These are phyloP conservation scores for Exophiala viscosa DNA, from an alignment of 2,329 filamentous ascomycete genomes.

Conservation along the genomic window DNA sequence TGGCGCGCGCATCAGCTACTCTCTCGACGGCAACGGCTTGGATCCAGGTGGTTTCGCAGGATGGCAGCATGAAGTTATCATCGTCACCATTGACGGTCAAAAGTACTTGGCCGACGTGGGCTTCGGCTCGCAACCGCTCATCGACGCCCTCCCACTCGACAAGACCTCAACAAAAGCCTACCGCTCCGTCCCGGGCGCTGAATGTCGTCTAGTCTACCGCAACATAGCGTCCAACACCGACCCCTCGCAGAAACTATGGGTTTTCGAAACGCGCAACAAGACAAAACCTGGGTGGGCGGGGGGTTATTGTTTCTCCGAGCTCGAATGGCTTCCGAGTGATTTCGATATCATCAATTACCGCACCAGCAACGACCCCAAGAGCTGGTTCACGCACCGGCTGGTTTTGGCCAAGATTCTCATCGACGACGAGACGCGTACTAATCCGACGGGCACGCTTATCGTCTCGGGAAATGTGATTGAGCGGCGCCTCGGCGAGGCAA, in stretches of 20 bases:
- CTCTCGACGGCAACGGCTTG: constrained; percentile 36
- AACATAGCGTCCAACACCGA: constrained; percentile 33
- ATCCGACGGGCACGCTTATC: constrained; percentile 50
- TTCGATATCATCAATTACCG: constrained; percentile 59
- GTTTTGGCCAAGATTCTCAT: constrained; percentile 55
- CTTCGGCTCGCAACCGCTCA: constrained; percentile 30
- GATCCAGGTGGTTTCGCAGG: constrained; percentile 40
- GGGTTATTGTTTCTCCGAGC: constrained; percentile 63
- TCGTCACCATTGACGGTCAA: constrained; percentile 52
- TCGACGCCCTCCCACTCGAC: constrained; percentile 28
- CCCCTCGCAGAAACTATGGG: constrained; percentile 12
- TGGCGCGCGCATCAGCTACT: constrained; percentile 48
- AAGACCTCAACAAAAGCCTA: constrained; percentile 28
- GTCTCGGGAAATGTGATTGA: constrained; percentile 47
- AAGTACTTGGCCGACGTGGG: constrained; percentile 35
- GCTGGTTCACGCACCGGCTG: constrained; percentile 54
- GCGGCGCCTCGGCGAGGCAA: constrained; percentile 30
- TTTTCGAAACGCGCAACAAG: constrained; percentile 17
- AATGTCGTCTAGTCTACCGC: constrained; percentile 53
- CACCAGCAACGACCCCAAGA: constrained; percentile 48
- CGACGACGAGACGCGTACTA: constrained; percentile 46
- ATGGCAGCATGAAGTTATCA: constrained; percentile 59
- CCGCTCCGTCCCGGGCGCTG: constrained; percentile 51
- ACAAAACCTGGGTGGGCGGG: constrained; percentile 48
- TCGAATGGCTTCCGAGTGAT: constrained; percentile 60